These are phyloP conservation scores for Periconia sp. DNA, from an alignment of 2,329 filamentous ascomycete genomes.

Conservation along the genomic window DNA sequence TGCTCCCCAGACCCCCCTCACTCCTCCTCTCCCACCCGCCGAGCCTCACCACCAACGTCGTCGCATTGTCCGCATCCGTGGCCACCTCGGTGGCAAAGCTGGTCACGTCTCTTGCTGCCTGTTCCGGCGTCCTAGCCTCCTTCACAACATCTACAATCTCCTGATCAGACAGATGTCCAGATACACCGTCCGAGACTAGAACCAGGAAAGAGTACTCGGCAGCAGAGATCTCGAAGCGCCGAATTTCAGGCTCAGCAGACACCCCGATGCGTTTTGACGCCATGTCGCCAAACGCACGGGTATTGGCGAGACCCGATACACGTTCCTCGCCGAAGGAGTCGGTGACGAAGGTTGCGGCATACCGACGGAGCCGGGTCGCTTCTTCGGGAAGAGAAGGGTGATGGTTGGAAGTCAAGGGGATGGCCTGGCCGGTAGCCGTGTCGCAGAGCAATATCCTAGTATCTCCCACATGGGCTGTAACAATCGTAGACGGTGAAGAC, in stretches of 20 bases:
- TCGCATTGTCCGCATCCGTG: conserved; percentile 67
- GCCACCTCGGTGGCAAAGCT: conserved; percentile 86
- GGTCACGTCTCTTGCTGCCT: conserved; percentile 79
- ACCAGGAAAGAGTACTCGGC: conserved; percentile 91
- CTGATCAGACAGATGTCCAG: conserved; percentile 84
- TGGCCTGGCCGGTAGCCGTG: conserved; percentile 78
- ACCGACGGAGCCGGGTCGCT: conserved; percentile 81
- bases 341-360: conserved; percentile 84
- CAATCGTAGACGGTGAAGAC: conserved; percentile 77
- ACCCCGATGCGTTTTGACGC: conserved; percentile 90
- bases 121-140: conserved; percentile 88
- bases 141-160: conserved; percentile 97
- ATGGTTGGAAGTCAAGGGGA: conserved; percentile 87
- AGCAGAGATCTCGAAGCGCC: conserved; percentile 76
- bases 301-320: conserved; percentile 91
- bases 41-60: conserved; percentile 66
- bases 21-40: conserved; percentile 72
- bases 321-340: conserved; percentile 98
- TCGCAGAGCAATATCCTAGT: conserved; percentile 90
- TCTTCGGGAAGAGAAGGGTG: conserved; percentile 89
- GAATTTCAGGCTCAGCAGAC: conserved; percentile 89
- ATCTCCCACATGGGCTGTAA: conserved; percentile 92
- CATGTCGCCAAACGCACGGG: conserved; percentile 92
- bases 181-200: conserved; percentile 87
- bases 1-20: conserved; percentile 85